These are phyloP conservation scores for Pycnococcus provasolii DNA, from an alignment of 139 green algal species.

Conservation along the genomic window DNA sequence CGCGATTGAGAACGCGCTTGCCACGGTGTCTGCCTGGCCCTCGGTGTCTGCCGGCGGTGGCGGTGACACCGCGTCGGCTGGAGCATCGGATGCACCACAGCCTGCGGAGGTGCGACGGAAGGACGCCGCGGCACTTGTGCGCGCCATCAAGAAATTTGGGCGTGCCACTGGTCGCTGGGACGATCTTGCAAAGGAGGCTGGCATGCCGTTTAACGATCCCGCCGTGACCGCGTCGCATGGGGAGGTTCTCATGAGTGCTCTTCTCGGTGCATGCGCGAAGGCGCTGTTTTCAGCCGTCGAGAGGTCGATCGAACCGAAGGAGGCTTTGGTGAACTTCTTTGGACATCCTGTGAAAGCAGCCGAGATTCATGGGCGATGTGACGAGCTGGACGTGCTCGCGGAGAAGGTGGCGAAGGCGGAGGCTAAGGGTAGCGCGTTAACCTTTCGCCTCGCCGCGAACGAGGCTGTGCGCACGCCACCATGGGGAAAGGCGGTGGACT, in stretches of 20 bases:
- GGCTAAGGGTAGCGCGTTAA: not conserved
- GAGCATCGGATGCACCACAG: not conserved
- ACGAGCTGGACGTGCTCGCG: slow-evolving; percentile 33
- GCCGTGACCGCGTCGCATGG: not conserved
- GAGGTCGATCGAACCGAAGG: slow-evolving; percentile 3
- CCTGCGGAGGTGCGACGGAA: not conserved
- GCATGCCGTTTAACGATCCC: not conserved
- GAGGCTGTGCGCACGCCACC: slow-evolving; percentile 37
- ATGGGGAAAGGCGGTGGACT: slow-evolving; percentile 49
- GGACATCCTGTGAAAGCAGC: slow-evolving; percentile 61
- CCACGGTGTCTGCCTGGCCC: not conserved
- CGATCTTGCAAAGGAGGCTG: not conserved
- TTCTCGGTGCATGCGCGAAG: not conserved
- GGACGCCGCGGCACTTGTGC: not conserved
- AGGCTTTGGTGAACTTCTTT: slow-evolving; percentile 76
- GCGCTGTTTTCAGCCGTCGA: not conserved
- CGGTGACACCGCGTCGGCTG: not conserved
- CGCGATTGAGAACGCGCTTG: not conserved
- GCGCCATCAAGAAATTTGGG: not conserved
- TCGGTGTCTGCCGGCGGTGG: too few relatives aligned
- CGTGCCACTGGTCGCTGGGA: not conserved
- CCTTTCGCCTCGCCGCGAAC: slow-evolving; percentile 31
- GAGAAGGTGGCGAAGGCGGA: slow-evolving; percentile 17
- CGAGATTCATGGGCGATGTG: slow-evolving; percentile 46
- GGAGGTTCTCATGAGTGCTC: not conserved